Evolutionary conservation across 352 stramenopile species (phyloP).

Genomic region (Phytophthora multivora): DNA sequence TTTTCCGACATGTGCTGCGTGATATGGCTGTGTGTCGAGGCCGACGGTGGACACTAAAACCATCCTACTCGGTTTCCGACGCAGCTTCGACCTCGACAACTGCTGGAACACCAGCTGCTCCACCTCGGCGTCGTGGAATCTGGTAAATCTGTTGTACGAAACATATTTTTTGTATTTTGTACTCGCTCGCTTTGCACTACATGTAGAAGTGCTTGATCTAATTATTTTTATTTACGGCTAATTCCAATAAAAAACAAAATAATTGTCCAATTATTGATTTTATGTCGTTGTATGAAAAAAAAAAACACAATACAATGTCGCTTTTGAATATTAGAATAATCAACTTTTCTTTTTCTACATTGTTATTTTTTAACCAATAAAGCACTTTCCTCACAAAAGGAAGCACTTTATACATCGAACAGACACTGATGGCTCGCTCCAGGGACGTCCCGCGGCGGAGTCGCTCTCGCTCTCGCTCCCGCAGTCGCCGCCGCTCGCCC

Average conservation of each 20-base stretch:
- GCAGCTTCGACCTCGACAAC: background rate
- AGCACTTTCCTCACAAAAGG: too few species aligned
- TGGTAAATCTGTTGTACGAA: background rate
- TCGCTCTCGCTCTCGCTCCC: slow-evolving; percentile 34
- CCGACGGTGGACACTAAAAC: slow-evolving; percentile 76
- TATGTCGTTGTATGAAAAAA: too few species aligned
- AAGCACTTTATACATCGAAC: background rate
- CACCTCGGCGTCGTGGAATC: background rate
- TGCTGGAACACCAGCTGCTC: background rate
- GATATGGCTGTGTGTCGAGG: slow-evolving; percentile 78
- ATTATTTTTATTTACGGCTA: too few species aligned
- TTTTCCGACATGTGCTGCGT: slow-evolving; percentile 85
- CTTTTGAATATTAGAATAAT: too few species aligned
- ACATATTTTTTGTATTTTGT: too few species aligned
- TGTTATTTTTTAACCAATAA: too few species aligned
- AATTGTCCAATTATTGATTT: too few species aligned
- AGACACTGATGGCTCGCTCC: slow-evolving; percentile 22
- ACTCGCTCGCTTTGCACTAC: too few species aligned
- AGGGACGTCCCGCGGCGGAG: slow-evolving; percentile 19
- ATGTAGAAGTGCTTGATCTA: too few species aligned
- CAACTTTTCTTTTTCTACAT: too few species aligned
- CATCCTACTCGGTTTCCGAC: slow-evolving; percentile 43
- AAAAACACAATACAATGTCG: too few species aligned
- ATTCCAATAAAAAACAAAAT: too few species aligned
- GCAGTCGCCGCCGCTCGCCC: slow-evolving; percentile 1